These are phyloP conservation scores for Alternaria sp. DNA, from an alignment of 2,329 filamentous ascomycete species.

Conservation along the genomic window DNA sequence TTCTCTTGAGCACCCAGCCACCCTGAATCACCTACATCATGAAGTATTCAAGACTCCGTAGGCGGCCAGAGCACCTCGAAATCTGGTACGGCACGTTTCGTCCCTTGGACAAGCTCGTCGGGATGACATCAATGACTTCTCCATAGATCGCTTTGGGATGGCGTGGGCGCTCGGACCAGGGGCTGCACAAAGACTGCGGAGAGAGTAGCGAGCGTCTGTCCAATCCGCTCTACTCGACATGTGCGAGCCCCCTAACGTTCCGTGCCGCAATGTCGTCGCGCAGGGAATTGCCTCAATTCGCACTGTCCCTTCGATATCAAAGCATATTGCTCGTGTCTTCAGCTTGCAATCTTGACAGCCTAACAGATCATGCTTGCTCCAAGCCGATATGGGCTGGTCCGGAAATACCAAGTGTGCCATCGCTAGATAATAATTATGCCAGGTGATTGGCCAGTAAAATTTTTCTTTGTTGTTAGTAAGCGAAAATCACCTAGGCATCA, in stretches of 20 bases:
- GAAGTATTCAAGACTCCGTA: constrained; percentile 1
- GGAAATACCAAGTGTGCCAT: constrained; percentile 1
- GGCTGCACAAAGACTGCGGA: constrained; percentile 1
- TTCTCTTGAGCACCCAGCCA: constrained; percentile 13
- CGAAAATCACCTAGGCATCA: too few relatives aligned
- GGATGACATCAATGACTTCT: constrained; percentile 25
- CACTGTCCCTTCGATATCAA: neutral
- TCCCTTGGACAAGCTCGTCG: constrained; percentile 5
- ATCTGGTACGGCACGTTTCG: constrained; percentile 15
- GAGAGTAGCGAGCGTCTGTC: neutral
- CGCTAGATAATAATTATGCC: neutral
- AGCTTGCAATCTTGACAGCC: neutral
- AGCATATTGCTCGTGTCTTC: neutral
- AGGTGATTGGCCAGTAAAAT: too few relatives aligned
- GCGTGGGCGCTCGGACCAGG: constrained; percentile 5
- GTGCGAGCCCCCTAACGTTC: too few relatives aligned
- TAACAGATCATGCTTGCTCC: neutral
- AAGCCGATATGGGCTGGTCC: constrained; percentile 10
- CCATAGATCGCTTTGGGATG: constrained; percentile 10
- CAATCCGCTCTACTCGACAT: neutral
- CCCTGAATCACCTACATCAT: constrained; percentile 28
- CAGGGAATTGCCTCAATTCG: neutral
- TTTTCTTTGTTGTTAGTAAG: too few relatives aligned
- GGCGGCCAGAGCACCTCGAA: constrained; percentile 8
- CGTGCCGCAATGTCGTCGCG: neutral